A percentile compares a stretch with the other conserved stretches of the same genome.
Conservation (phyloP, 305 asterid species). For the Fraxinus paxiana region DNA sequence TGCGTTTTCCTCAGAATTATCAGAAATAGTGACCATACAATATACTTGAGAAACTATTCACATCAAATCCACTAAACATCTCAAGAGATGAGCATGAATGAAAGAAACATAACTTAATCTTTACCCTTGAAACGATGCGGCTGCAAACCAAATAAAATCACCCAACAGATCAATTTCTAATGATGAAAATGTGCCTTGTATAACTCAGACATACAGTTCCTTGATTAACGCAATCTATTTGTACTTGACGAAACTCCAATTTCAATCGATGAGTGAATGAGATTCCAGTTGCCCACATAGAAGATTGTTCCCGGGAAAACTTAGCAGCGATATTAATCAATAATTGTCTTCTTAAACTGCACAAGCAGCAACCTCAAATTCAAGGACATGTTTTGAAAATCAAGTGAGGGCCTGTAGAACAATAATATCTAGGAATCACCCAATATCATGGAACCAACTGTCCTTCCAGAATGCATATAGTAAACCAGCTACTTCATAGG, state of each 20-base stretch:
- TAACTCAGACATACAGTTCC: not conserved
- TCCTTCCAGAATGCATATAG: not conserved
- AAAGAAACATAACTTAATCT: not conserved
- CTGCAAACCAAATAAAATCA: conserved; percentile 4
- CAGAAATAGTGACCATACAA: not conserved
- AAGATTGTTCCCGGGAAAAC: not conserved
- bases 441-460: not conserved
- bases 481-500: not conserved
- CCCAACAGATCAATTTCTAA: not conserved
- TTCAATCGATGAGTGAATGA: not conserved
- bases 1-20: not conserved
- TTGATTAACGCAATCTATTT: not conserved
- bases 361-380: not conserved
- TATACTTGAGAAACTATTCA: not conserved
- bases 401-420: not conserved
- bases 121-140: not conserved
- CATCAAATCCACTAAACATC: not conserved
- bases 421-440: not conserved
- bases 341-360: not conserved
- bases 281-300: not conserved
- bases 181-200: not conserved
- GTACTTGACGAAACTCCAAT: not conserved
- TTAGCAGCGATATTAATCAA: not conserved
- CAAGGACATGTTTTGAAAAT: not conserved
- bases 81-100: not conserved